These are phyloP conservation scores for Penstemon newberryi DNA, from an alignment of 257 asterid species.

Conservation along the genomic window DNA sequence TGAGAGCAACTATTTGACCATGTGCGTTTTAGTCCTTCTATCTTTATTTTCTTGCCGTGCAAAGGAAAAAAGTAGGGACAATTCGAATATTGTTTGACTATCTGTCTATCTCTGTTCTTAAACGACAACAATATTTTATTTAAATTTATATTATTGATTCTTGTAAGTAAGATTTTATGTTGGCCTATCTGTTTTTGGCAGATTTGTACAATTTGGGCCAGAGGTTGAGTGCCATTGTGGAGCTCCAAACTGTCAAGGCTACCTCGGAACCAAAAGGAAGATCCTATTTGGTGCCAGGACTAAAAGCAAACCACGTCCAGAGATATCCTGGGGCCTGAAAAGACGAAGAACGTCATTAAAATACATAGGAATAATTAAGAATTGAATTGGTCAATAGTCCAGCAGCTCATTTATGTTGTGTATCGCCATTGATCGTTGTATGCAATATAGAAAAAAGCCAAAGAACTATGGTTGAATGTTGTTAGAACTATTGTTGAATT, in stretches of 20 bases:
- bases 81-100: not conserved
- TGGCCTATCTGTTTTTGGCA: slow-evolving; percentile 24
- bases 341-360: slow-evolving; percentile 62
- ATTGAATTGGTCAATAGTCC: slow-evolving; percentile 18
- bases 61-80: not conserved
- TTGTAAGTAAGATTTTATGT: not conserved
- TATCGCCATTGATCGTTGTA: slow-evolving; percentile 17
- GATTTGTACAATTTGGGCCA: slow-evolving; percentile 85
- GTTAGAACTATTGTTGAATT: slow-evolving; percentile 23
- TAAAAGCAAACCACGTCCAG: slow-evolving; percentile 27
- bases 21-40: not conserved
- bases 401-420: slow-evolving; percentile 31
- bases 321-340: slow-evolving; percentile 66
- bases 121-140: not conserved
- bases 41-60: not conserved
- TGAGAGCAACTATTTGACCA: not conserved
- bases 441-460: slow-evolving; percentile 22
- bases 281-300: slow-evolving; percentile 30
- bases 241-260: slow-evolving; percentile 75
- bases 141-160: not conserved
- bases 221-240: slow-evolving; percentile 85
- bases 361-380: slow-evolving; percentile 29
- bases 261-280: slow-evolving; percentile 72
- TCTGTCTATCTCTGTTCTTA: not conserved
- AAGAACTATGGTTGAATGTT: slow-evolving; percentile 24